These are phyloP conservation scores for Cyberlindnera mycetangii DNA, from an alignment of 805 yeast genomes.

Conservation along the genomic window DNA sequence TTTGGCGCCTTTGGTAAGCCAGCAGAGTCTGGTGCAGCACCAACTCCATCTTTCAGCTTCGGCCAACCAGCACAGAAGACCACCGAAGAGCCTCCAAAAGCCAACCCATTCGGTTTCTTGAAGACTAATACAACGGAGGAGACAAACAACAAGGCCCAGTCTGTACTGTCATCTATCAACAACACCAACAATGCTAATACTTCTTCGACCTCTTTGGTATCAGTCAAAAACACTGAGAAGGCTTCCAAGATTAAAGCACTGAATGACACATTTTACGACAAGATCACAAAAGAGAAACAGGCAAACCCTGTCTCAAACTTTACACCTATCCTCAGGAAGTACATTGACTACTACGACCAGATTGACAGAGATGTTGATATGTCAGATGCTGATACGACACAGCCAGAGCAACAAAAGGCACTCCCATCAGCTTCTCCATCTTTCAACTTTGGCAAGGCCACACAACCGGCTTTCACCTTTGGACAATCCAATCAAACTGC, in stretches of 20 bases:
- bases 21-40: constrained; percentile 2
- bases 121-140: constrained; percentile 2
- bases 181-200: background rate
- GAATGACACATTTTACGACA: constrained; percentile 54
- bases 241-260: constrained; percentile 59
- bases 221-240: constrained; percentile 31
- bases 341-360: constrained; percentile 47
- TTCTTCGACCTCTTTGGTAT: constrained; percentile 8
- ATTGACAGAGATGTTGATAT: constrained; percentile 30
- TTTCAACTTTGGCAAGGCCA: constrained; percentile 18
- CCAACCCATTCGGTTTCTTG: constrained; percentile 13
- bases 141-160: constrained; percentile 5
- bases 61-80: constrained; percentile 7
- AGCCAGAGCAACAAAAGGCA: constrained; percentile 17
- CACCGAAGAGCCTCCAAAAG: constrained; percentile 11
- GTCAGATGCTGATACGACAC: constrained; percentile 20
- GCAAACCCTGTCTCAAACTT: constrained; percentile 54
- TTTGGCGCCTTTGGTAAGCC: constrained; percentile 16
- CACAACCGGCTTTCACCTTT: constrained; percentile 14
- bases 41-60: constrained; percentile 10
- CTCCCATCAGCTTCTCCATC: constrained; percentile 17
- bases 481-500: background rate
- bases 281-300: constrained; percentile 40
- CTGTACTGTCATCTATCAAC: constrained; percentile 6
- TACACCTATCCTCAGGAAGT: constrained; percentile 53